These are phyloP conservation scores for Chaetomiaceae sp. DNA, from an alignment of 2,329 filamentous ascomycete genomes.

Conservation along the genomic window DNA sequence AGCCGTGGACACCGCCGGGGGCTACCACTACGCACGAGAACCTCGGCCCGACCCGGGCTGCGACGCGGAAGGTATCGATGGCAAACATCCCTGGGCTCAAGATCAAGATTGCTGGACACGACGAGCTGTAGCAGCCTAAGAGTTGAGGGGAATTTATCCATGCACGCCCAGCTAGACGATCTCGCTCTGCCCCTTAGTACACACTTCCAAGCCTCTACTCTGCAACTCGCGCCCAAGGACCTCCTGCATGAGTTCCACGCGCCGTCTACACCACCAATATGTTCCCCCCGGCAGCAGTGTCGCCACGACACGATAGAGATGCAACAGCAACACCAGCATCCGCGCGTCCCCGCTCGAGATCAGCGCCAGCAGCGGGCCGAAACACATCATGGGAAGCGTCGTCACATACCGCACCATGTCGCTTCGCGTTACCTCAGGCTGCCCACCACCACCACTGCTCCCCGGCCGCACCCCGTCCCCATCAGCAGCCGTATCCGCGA, in stretches of 20 bases:
- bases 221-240: constrained; percentile 18
- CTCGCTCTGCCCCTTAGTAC: constrained; percentile 15
- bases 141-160: too few relatives aligned
- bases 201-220: constrained; percentile 20
- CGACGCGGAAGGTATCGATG: constrained; percentile 5
- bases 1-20: constrained; percentile 26
- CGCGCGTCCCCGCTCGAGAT: constrained; percentile 24
- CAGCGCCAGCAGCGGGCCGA: constrained; percentile 23
- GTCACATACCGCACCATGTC: constrained; percentile 26
- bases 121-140: too few relatives aligned
- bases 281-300: constrained; percentile 16
- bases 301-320: constrained; percentile 24
- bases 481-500: background rate
- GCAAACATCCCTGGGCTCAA: constrained; percentile 9
- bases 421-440: background rate
- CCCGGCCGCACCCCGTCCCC: background rate
- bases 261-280: constrained; percentile 26
- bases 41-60: constrained; percentile 22
- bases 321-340: constrained; percentile 25
- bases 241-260: constrained; percentile 21
- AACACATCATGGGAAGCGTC: constrained; percentile 27
- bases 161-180: too few relatives aligned
- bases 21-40: constrained; percentile 23
- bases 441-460: background rate
- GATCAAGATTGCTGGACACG: constrained; percentile 8